phyloP scores from a whole-genome alignment of 495 filamentous ascomycete species.

The Filosporella fistucella region DNA sequence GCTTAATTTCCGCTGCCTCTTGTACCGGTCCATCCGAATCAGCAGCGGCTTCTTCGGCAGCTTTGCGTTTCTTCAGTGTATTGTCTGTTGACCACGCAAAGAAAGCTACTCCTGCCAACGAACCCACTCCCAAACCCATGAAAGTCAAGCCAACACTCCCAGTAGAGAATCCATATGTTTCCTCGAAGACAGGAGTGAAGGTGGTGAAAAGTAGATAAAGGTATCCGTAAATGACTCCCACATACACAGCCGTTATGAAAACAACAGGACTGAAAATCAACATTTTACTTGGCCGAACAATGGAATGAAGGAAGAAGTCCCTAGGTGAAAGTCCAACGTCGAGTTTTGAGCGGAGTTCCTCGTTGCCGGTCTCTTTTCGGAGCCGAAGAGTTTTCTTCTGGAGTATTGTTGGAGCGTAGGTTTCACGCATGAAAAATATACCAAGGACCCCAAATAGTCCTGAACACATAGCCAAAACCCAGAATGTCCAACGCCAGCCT shows the following conservation, averaged over 20 bases:
- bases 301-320: slow-evolving; percentile 47
- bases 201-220: slow-evolving; percentile 72
- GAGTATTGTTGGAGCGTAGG: slow-evolving; percentile 31
- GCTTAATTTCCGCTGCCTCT: slow-evolving; percentile 24
- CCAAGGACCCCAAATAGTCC: slow-evolving; percentile 5
- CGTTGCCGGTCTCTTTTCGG: slow-evolving; percentile 41
- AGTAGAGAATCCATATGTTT: slow-evolving; percentile 55
- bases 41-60: background rate
- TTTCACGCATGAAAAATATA: slow-evolving; percentile 35
- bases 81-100: slow-evolving; percentile 12
- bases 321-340: slow-evolving; percentile 39
- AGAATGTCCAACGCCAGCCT: slow-evolving; percentile 66
- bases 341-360: slow-evolving; percentile 40
- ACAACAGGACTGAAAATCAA: slow-evolving; percentile 58
- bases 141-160: slow-evolving; percentile 63
- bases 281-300: slow-evolving; percentile 54
- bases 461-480: slow-evolving; percentile 25
- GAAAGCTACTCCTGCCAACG: slow-evolving; percentile 37
- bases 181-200: slow-evolving; percentile 57
- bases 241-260: slow-evolving; percentile 47
- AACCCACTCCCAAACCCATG: slow-evolving; percentile 61
- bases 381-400: slow-evolving; percentile 26
- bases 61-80: slow-evolving; percentile 5
- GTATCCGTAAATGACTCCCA: slow-evolving; percentile 62
- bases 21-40: background rate